Conservation (phyloP, 2,329 filamentous ascomycete species). For the Trichoderma polysporum region DNA sequence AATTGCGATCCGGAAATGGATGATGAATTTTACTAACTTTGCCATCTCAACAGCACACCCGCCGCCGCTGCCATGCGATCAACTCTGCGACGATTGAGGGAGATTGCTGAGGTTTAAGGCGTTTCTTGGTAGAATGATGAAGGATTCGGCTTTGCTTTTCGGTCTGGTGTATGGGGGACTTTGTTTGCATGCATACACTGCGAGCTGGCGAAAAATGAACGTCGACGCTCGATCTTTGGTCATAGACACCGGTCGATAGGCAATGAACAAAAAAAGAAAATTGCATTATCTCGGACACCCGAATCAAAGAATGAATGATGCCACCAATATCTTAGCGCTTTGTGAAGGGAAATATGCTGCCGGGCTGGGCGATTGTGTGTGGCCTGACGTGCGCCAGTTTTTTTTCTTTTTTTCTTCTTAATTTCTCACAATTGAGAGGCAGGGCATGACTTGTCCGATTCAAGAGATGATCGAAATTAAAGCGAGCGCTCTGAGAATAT, state of each 20-base stretch:
- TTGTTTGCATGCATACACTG: constrained; percentile 46
- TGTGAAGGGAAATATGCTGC: neutral
- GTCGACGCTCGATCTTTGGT: constrained; percentile 43
- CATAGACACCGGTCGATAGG: constrained; percentile 45
- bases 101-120: constrained; percentile 90
- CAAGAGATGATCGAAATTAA: neutral
- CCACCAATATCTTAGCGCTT: neutral
- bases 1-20: neutral
- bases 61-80: constrained; percentile 93
- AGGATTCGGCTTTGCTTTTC: constrained; percentile 46
- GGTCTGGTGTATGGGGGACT: constrained; percentile 47
- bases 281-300: constrained; percentile 36
- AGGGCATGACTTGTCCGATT: too few relatives aligned
- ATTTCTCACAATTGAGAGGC: neutral
- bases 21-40: constrained; percentile 36
- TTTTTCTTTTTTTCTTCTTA: neutral
- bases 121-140: constrained; percentile 33
- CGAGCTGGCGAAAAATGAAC: constrained; percentile 43
- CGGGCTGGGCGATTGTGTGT: neutral
- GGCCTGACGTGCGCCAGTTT: neutral
- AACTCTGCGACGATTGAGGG: constrained; percentile 93
- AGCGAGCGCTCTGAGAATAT: neutral
- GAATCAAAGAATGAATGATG: neutral
- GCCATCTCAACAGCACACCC: constrained; percentile 64
- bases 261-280: constrained; percentile 41